Evolutionary conservation across 2,329 filamentous ascomycete species (phyloP).

Genomic region (Pseudogymnoascus sp.): DNA sequence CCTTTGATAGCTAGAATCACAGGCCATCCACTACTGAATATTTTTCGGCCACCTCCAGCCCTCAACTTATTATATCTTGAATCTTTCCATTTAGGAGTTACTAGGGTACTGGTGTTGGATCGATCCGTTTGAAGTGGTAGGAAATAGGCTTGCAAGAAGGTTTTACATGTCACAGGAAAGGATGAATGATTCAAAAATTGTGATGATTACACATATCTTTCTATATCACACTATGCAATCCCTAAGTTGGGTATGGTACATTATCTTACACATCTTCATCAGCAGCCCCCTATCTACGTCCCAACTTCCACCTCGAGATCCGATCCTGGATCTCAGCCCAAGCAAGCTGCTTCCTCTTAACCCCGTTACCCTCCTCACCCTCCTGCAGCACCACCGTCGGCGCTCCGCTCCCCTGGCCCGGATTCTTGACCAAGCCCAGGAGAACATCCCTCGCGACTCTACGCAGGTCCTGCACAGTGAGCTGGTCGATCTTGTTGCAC

Average conservation of each 20-base stretch:
- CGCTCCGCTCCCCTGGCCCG: conserved; percentile 70
- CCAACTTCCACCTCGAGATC: conserved; percentile 77
- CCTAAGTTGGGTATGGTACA: conserved; percentile 9
- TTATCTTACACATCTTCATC: conserved; percentile 4
- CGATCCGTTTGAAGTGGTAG: background rate
- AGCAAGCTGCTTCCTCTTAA: conserved; percentile 57
- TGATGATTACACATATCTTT: background rate
- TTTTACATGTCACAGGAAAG: background rate
- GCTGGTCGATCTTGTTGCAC: conserved; percentile 74
- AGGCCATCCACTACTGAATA: background rate
- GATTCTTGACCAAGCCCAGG: conserved; percentile 66
- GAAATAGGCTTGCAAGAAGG: background rate
- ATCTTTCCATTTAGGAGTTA: background rate
- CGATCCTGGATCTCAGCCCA: conserved; percentile 89
- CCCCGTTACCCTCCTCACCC: conserved; percentile 56
- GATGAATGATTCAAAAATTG: background rate
- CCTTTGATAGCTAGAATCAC: background rate
- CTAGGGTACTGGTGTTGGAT: background rate
- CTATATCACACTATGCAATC: conserved; percentile 7
- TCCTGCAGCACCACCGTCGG: conserved; percentile 95
- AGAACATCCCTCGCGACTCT: conserved; percentile 74
- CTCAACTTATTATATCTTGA: background rate
- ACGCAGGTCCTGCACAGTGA: conserved; percentile 73
- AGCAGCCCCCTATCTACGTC: conserved; percentile 41
- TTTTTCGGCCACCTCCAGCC: background rate